Base-by-base conservation (phyloP, 495 filamentous ascomycete species). In the Neurospora africana region DNA sequence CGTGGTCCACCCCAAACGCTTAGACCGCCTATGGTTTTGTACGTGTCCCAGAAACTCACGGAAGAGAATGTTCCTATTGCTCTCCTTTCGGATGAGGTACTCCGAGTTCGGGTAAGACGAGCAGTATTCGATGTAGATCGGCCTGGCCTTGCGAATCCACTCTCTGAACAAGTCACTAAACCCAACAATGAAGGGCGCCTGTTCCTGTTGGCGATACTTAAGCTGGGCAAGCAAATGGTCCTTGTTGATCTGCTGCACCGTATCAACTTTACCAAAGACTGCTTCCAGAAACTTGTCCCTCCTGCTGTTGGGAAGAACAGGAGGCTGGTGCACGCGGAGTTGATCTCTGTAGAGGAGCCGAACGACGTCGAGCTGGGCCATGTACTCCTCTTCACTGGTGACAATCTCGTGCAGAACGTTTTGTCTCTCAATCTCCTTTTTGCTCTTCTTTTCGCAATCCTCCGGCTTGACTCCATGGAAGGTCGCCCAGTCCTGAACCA, bases 151-250 rank as follows among this genome's bases (percentile, higher is more conserved):
- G 69, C 95, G 88, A 75, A 99, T 97, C 95, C 95, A 99, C 81
- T 99, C 96, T 72, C 95, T 86, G 83, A 99, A 99, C 70, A 99
- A 93, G 75, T 98, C 95, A 77, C 94, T 97, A 80, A 98, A 97
- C 10, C 96, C 95, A 61, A 87, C 86, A 72, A 99, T 90, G 86
- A 93, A 98, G 0, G 95, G 95, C 0, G 96, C 95, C 79, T 99
- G 94, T 77, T 98, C 95, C 75, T 95, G 91, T 79, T 99, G 95
- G 38, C 96, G 91, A 78, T 98, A 99, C 74, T 98, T 98, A 75
- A 99, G 86, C 79, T 98, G 95, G 3, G 96, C 91, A 17, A 99
- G 83, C n/a, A 99, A 86, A 81, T 93, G 90, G 70, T 98, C 95
- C 77, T 96, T 95, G 75, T 98, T 98, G 76, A 93, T 94, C 72